Base-by-base conservation (phyloP, 768 basidiomycete genomes). In the Tulasnella calospora region DNA sequence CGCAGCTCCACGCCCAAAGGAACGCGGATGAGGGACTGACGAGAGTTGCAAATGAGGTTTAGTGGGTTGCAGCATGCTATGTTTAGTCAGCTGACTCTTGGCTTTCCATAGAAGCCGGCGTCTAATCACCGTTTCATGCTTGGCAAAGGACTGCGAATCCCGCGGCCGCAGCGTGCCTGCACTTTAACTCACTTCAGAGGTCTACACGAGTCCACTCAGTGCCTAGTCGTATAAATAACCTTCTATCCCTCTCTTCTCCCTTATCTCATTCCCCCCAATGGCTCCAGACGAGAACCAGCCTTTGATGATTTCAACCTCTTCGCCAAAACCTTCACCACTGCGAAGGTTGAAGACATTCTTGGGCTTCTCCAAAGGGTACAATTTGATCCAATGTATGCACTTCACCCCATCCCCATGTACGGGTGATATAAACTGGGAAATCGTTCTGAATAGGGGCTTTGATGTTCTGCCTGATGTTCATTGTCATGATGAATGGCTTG, bases 91-190 rank as follows among this genome's bases (percentile, higher is more conserved):
- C 47, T 51, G 47, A 51, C 47, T 51, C 21, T 51, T 30, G 30
- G 61, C 6, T 30, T 67, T 67, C 61, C 61, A 67, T 67, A 30
- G 61, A 33, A 27, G 12, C 61, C 61, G 61, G 61, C n/a, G 61
- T 67, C 27, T 30, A 33, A 67, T n/a, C 27, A 27, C 61, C 61
- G 61, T 67, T 57, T 30, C 27, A 15, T 9, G 61, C 61, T 67
- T 67, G 61, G 61, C 61, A 67, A 13, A 21, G 13, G 61, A 67
- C 61, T 67, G 61, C 61, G 61, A 67, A 13, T 67, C 61, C 61
- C 61, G 61, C 61, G 61, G 61, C 61, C 61, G 61, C 61, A 67
- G 61, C 61, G 27, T 67, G 61, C 61, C 21, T 67, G 61, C 27
- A 67, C n/a, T 67, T 67, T 7, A 67, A 27, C 61, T 67, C 33